Base-by-base conservation (phyloP, 2,329 filamentous ascomycete genomes). In the Sordariomycetes sp. region DNA sequence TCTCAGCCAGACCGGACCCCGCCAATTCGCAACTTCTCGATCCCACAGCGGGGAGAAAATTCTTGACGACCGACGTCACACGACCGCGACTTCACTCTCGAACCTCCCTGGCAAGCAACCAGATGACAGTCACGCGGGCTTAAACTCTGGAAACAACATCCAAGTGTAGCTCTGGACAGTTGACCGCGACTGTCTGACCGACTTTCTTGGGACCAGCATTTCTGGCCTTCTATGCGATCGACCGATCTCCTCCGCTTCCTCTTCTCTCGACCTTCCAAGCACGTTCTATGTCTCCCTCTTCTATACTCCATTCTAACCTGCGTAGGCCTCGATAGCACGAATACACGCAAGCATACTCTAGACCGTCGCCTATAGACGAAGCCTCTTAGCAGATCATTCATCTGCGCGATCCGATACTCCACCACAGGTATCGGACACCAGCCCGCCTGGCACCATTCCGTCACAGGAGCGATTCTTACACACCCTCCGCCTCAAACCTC, bases 191-290 rank as follows among this genome's bases (percentile, higher is more conserved):
- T 28, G 21, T 19, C 18, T 20, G 29, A n/a, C 18, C 29, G 29
- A 4, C 29, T 20, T 33, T 34, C 42, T 31, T 40, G 38, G 39
- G 36, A 41, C 45, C 42, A 42, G 45, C 39, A 37, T 40, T 41
- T 43, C 41, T 49, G 52, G 56, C 66, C 63, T 76, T 85, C 78
- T 80, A 94, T 94, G 87, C 88, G 78, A 82, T 81, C 75, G 62
- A 83, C 81, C 68, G 85, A 93, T 65, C 79, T 93, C 55, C 77
- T 94, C 58, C 84, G 86, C 68, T 92, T 93, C 70, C 78, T 94
- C 51, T 93, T 86, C 58, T 92, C 55, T 26, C 55, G 92, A 72
- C 86, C 86, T 58, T 85, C 86, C 63, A 94, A 94, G 87, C 94
- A 66, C 58, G 83, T 68, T 15, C 24, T 31, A 19, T 31, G 29